A percentile compares a stretch with the other conserved stretches of the same genome.
Conservation (phyloP, 345 rosid genomes). For the Ceriops tagal region DNA sequence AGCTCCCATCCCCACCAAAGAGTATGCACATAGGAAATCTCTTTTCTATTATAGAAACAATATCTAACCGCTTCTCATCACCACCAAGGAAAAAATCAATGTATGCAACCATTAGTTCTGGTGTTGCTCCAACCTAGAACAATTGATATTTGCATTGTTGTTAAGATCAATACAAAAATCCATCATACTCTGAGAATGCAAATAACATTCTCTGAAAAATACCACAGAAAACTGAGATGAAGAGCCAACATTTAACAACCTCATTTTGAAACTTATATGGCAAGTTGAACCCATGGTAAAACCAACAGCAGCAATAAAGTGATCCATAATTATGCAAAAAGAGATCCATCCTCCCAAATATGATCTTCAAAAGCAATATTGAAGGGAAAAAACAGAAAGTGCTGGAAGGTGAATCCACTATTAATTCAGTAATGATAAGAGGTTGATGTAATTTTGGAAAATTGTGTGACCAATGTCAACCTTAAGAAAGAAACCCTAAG, state of each 20-base stretch:
- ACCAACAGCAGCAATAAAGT: not conserved
- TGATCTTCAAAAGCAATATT: not conserved
- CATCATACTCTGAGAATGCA: not conserved
- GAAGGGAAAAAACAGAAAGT: not conserved
- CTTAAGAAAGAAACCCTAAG: not conserved
- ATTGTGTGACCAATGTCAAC: not conserved
- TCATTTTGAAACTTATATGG: too few species aligned
- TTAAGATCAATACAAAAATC: not conserved
- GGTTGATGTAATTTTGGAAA: not conserved
- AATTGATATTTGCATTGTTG: constrained; percentile 11
- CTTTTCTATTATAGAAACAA: constrained; percentile 78
- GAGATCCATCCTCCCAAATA: not conserved
- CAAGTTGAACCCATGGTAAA: too few species aligned
- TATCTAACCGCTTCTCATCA: constrained; percentile 94
- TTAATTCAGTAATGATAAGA: not conserved
- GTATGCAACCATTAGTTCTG: constrained; percentile 92
- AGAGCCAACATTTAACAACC: too few species aligned
- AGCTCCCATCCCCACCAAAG: constrained; percentile 97
- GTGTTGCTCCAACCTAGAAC: constrained; percentile 89
- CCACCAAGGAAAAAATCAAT: constrained; percentile 97
- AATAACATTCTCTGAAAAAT: not conserved
- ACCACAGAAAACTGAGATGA: not conserved
- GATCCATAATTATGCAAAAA: not conserved
- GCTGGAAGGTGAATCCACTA: not conserved
- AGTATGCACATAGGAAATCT: constrained; percentile 95